phyloP scores from a whole-genome alignment of 345 rosid genomes.

The Excoecaria agallocha region DNA sequence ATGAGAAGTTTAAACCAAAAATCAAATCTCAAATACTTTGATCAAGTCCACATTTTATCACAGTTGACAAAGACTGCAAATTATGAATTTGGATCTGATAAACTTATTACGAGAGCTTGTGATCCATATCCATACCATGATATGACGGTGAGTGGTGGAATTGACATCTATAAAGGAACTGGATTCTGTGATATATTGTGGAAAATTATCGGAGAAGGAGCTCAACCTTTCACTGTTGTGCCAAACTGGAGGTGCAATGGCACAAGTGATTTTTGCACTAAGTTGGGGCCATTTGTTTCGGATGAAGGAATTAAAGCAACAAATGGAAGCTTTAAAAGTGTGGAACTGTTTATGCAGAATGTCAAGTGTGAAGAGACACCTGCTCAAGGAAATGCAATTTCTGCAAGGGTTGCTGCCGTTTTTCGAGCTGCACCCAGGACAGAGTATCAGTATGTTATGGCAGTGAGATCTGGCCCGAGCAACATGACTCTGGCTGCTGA shows the following conservation, averaged over 20 bases:
- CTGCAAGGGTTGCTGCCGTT: conserved; percentile 62
- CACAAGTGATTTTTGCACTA: conserved; percentile 50
- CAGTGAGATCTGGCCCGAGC: conserved; percentile 48
- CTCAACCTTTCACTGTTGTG: conserved; percentile 39
- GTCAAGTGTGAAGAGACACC: conserved; percentile 49
- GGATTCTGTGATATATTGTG: conserved; percentile 58
- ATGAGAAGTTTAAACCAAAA: conserved; percentile 63
- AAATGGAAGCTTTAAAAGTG: conserved; percentile 69
- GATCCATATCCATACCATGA: conserved; percentile 61
- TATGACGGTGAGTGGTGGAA: conserved; percentile 28
- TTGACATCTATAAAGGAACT: conserved; percentile 53
- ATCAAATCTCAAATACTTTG: conserved; percentile 61
- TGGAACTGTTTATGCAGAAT: conserved; percentile 57
- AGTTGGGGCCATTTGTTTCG: conserved; percentile 65
- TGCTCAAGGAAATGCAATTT: conserved; percentile 29
- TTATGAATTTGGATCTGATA: conserved; percentile 53
- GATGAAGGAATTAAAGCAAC: conserved; percentile 54
- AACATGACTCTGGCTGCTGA: conserved; percentile 79
- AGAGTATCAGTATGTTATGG: conserved; percentile 47
- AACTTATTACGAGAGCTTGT: conserved; percentile 60
- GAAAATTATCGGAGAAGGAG: conserved; percentile 40
- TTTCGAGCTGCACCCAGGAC: conserved; percentile 54
- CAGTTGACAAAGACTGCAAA: conserved; percentile 47
- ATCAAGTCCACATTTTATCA: conserved; percentile 53
- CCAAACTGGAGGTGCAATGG: conserved; percentile 84